Evolutionary conservation across 2,329 filamentous ascomycete genomes (phyloP).

Genomic region (Didymella sp.): DNA sequence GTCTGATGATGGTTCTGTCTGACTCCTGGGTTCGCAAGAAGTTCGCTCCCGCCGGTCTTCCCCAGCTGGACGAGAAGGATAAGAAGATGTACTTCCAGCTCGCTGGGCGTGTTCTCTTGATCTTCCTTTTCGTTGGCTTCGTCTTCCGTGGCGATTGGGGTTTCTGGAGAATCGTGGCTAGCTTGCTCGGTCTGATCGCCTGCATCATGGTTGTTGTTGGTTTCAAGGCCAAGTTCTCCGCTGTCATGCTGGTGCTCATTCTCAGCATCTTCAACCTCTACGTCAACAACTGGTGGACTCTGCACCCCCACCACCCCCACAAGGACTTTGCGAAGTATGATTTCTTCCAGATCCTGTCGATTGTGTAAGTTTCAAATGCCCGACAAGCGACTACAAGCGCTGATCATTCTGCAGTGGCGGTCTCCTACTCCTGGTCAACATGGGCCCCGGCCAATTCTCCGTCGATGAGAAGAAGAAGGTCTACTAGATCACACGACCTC

Average conservation of each 20-base stretch:
- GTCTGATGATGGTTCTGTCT: constrained; percentile 95
- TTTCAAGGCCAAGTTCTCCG: constrained; percentile 99
- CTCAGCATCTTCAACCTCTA: constrained; percentile 95
- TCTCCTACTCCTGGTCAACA: constrained; percentile 95
- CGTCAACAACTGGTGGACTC: constrained; percentile 99
- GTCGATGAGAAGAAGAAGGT: constrained; percentile 99
- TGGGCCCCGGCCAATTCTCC: constrained; percentile 95
- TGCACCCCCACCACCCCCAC: constrained; percentile 97
- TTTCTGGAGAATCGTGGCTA: constrained; percentile 85
- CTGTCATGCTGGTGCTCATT: constrained; percentile 91
- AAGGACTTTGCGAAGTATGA: constrained; percentile 99
- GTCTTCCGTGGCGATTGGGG: constrained; percentile 95
- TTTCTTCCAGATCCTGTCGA: constrained; percentile 99
- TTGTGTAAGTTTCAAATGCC: constrained; percentile 68
- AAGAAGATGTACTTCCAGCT: constrained; percentile 99
- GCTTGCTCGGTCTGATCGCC: constrained; percentile 82
- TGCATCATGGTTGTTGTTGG: constrained; percentile 99
- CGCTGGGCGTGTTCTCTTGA: constrained; percentile 90
- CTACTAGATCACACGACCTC: constrained; percentile 65
- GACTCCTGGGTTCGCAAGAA: constrained; percentile 98
- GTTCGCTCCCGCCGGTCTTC: constrained; percentile 93
- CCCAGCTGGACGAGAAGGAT: constrained; percentile 96
- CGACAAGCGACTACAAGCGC: constrained; percentile 2
- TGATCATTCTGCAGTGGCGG: constrained; percentile 67
- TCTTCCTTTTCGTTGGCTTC: constrained; percentile 97